Percentiles rank a stretch among this genome's conserved stretches.
Evolutionary conservation across 805 yeast species (phyloP).

Genomic region (Zygosaccharomyces rouxii): DNA sequence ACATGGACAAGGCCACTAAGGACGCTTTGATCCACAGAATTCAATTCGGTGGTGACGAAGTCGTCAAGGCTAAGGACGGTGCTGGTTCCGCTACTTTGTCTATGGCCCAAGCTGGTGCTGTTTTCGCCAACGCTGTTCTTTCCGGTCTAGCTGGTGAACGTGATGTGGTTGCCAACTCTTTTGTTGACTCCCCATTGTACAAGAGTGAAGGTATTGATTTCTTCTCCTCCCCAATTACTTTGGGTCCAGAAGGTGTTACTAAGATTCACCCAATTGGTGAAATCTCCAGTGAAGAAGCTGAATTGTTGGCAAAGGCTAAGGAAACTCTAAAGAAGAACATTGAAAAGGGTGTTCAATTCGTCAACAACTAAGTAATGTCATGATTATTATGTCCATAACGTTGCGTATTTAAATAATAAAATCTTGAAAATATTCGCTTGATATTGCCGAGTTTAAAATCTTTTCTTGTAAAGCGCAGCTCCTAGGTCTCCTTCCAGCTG

Average conservation of each 20-base stretch:
- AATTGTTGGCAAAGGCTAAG: conserved; percentile 74
- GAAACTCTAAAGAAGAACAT: conserved; percentile 89
- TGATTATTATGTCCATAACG: conserved; percentile 1
- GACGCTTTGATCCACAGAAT: conserved; percentile 74
- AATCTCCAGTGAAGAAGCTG: conserved; percentile 74
- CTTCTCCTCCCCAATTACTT: conserved; percentile 92
- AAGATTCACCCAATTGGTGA: conserved; percentile 74
- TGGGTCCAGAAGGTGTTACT: conserved; percentile 87
- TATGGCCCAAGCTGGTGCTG: conserved; percentile 89
- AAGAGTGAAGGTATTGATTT: conserved; percentile 88
- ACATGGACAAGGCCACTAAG: conserved; percentile 56
- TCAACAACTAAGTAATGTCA: conserved; percentile 29
- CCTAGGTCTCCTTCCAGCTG: neutral
- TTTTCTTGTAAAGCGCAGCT: too few relatives aligned
- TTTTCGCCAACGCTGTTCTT: conserved; percentile 62
- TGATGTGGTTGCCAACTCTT: conserved; percentile 64
- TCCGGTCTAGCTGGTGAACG: conserved; percentile 60
- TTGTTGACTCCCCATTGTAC: conserved; percentile 77
- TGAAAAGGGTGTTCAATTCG: conserved; percentile 88
- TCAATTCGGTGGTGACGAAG: conserved; percentile 96
- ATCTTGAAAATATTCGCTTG: neutral
- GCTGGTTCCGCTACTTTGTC: conserved; percentile 92
- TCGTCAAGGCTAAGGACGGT: conserved; percentile 89
- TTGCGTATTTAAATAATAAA: neutral
- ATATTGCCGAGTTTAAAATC: neutral